A percentile compares a stretch with the other conserved stretches of the same genome.
Conservation (phyloP, 164 flowering plant genomes). For the Vitis rupestris region DNA sequence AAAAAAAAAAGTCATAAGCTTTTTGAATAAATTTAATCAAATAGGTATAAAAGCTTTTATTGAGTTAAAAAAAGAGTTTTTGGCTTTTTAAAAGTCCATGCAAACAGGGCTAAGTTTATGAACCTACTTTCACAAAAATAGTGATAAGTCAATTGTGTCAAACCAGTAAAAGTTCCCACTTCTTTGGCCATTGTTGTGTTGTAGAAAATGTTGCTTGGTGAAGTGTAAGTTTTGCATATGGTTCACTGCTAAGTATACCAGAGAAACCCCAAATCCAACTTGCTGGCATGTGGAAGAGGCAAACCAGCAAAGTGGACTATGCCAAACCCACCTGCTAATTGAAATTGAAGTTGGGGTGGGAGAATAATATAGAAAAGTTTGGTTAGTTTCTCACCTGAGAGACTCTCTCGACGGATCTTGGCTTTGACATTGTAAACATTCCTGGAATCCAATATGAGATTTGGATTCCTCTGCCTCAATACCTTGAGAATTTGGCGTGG, state of each 20-base stretch:
- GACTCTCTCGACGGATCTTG: slow-evolving; percentile 30
- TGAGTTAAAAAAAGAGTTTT: no score
- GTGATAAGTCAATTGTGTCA: no score
- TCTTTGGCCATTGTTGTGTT: neutral
- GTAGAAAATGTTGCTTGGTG: neutral
- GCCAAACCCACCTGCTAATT: neutral
- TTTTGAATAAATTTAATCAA: no score
- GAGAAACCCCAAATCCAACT: neutral
- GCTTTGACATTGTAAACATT: slow-evolving; percentile 35
- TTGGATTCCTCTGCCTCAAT: slow-evolving; percentile 23
- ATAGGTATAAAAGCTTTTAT: no score
- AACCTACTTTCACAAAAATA: no score
- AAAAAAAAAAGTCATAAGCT: no score
- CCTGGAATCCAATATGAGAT: slow-evolving; percentile 20
- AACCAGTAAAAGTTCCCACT: neutral
- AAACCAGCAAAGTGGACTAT: neutral
- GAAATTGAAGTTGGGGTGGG: neutral
- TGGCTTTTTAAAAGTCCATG: no score
- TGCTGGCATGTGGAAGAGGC: neutral
- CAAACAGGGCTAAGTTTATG: no score
- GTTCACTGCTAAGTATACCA: neutral
- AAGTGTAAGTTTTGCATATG: neutral
- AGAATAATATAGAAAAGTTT: neutral
- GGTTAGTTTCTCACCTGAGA: slow-evolving; percentile 23
- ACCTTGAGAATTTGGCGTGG: slow-evolving; percentile 25